phyloP scores from a whole-genome alignment of 176 grass and related monocot genomes.

The Puccinellia tenuiflora region DNA sequence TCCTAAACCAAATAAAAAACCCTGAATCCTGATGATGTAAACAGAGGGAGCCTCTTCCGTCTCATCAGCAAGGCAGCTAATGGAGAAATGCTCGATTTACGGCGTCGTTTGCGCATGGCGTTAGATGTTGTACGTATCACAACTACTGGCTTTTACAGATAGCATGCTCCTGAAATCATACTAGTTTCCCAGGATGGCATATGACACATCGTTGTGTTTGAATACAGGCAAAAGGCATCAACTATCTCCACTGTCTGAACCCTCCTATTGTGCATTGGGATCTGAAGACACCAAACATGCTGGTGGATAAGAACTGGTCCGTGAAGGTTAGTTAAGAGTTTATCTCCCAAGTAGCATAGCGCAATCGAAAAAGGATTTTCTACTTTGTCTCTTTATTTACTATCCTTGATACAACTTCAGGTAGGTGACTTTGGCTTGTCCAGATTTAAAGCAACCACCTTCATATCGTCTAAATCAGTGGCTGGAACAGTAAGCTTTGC shows the following conservation, averaged over 20 bases:
- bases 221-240: slow-evolving; percentile 90
- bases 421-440: slow-evolving; percentile 97
- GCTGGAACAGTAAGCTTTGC: slow-evolving; percentile 76
- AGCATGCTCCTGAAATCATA: background rate
- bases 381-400: slow-evolving; percentile 27
- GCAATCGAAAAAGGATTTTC: background rate
- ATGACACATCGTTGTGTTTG: background rate
- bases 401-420: slow-evolving; percentile 36
- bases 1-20: background rate
- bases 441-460: slow-evolving; percentile 93
- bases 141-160: background rate
- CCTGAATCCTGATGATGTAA: background rate
- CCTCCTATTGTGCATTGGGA: slow-evolving; percentile 99
- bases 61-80: slow-evolving; percentile 64
- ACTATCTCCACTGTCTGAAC: slow-evolving; percentile 95
- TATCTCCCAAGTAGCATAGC: background rate
- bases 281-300: slow-evolving; percentile 90
- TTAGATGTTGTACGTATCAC: slow-evolving; percentile 70
- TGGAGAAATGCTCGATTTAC: slow-evolving; percentile 74
- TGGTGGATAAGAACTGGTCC: slow-evolving; percentile 96
- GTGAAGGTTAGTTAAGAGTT: slow-evolving; percentile 61
- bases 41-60: slow-evolving; percentile 85
- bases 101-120: slow-evolving; percentile 76
- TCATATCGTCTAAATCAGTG: slow-evolving; percentile 93
- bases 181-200: background rate